Percentiles rank a stretch among this genome's conserved stretches.
Conservation (phyloP, 257 asterid species). For the Solanum chaucha region DNA sequence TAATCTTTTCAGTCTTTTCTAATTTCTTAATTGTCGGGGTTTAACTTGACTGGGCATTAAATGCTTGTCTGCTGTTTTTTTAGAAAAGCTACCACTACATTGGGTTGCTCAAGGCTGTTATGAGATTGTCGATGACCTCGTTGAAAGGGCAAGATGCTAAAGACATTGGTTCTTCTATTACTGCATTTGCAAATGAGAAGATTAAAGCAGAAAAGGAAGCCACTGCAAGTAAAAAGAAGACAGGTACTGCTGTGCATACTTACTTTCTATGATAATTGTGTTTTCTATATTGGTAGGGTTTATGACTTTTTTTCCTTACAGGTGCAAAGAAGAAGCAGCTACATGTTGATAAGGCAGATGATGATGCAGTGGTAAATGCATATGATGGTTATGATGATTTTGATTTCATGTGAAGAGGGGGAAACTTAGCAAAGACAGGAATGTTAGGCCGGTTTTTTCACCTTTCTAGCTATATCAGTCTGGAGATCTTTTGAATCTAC, state of each 20-base stretch:
- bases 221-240: constrained; percentile 80
- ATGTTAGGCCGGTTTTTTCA: not conserved
- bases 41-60: not conserved
- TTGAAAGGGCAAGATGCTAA: constrained; percentile 90
- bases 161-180: constrained; percentile 77
- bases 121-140: constrained; percentile 72
- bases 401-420: constrained; percentile 77
- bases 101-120: constrained; percentile 71
- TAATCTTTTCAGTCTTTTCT: not conserved
- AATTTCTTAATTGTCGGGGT: not conserved
- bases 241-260: constrained; percentile 26
- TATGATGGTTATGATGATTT: constrained; percentile 57
- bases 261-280: not conserved
- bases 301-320: constrained; percentile 14
- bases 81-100: constrained; percentile 96
- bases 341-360: constrained; percentile 65
- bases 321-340: constrained; percentile 85
- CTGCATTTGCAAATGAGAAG: constrained; percentile 96
- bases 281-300: not conserved
- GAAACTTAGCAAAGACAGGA: not conserved
- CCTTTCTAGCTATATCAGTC: constrained; percentile 2
- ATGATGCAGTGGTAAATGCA: constrained; percentile 26
- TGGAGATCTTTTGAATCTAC: constrained; percentile 3
- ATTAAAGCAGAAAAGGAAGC: constrained; percentile 94
- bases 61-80: not conserved